Base-by-base conservation (phyloP, 2,329 filamentous ascomycete species). In the Bretziella fagacearum region DNA sequence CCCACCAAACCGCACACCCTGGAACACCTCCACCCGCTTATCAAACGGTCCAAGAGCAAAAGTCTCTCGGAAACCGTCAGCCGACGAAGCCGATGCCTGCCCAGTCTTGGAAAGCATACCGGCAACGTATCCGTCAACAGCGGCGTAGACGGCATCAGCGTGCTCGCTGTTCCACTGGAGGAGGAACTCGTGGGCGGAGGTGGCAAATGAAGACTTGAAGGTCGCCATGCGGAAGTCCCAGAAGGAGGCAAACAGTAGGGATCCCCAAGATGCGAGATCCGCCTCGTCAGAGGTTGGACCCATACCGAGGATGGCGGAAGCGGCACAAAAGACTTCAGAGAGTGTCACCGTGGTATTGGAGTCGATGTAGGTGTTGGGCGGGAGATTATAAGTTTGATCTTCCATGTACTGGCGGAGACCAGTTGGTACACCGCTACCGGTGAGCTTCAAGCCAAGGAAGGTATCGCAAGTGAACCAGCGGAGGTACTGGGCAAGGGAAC, bases 391-490 rank as follows among this genome's bases (percentile, higher is more conserved):
- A n/a, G 25, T 15, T 4, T 27, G 6, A 15, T 17, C 18, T n/a
- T 40, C 39, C 42, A 49, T 49, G 22, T 27, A 47, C 13, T 39
- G 20, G 17, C 40, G 33, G 2, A 50, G 40, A 3, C 13, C 22
- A 2, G 32, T 44, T 2, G 39, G 40, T n/a, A 47, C 48, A 11
- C 36, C 39, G 18, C 6, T 30, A 4, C 44, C 33, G 13, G 27
- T 37, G 11, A 47, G 33, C 25, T 44, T 46, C 15, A 33, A 44
- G 17, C 13, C 33, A 6, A 50, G 39, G 26, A 41, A 47, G 25
- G 27, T 44, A 30, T 50, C 42, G 33, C 48, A 50, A 8, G 48
- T 44, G n/a, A 44, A 29, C 44, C 37, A 47, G 39, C 48, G 44
- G 3, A 50, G 26, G 11, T 47, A 50, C 3, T 43, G 39, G 11